These are phyloP conservation scores for Neonothopanus nambi DNA, from an alignment of 1,284 basidiomycete species.

Conservation along the genomic window DNA sequence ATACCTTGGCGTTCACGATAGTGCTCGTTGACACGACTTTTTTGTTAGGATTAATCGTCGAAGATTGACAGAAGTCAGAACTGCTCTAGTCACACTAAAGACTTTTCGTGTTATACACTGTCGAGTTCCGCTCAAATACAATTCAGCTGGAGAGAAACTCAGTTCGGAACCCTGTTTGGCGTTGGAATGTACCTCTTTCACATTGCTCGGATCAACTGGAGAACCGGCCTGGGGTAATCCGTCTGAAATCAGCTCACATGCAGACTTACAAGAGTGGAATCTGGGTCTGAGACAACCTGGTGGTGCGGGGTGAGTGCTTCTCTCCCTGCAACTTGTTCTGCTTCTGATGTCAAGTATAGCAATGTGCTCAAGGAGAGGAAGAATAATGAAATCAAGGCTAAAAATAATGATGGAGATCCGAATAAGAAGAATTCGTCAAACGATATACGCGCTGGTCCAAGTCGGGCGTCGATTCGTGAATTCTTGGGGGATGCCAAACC, in stretches of 20 bases:
- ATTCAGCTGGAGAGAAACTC: conserved; percentile 27
- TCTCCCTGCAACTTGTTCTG: background rate
- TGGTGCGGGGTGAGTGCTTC: conserved; percentile 50
- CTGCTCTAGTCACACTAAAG: conserved; percentile 38
- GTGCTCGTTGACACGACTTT: too few species aligned
- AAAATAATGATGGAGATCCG: background rate
- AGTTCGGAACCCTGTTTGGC: conserved; percentile 39
- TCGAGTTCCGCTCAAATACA: conserved; percentile 40
- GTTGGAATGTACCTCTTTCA: conserved; percentile 45
- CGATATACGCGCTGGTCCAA: too few species aligned
- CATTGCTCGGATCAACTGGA: conserved; percentile 39
- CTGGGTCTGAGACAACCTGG: conserved; percentile 38
- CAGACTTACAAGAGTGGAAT: conserved; percentile 3
- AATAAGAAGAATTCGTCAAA: background rate
- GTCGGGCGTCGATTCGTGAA: too few species aligned
- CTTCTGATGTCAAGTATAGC: background rate
- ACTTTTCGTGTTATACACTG: conserved; percentile 48
- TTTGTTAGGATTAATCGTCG: background rate
- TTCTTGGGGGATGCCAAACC: background rate
- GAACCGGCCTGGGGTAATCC: conserved; percentile 50
- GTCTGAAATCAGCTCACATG: conserved; percentile 17
- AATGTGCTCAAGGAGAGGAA: conserved; percentile 9
- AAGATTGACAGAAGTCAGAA: conserved; percentile 31
- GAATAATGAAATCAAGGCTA: background rate
- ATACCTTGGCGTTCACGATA: too few species aligned